Conservation (phyloP, 331 rosid genomes). For the Ulmus americana region DNA sequence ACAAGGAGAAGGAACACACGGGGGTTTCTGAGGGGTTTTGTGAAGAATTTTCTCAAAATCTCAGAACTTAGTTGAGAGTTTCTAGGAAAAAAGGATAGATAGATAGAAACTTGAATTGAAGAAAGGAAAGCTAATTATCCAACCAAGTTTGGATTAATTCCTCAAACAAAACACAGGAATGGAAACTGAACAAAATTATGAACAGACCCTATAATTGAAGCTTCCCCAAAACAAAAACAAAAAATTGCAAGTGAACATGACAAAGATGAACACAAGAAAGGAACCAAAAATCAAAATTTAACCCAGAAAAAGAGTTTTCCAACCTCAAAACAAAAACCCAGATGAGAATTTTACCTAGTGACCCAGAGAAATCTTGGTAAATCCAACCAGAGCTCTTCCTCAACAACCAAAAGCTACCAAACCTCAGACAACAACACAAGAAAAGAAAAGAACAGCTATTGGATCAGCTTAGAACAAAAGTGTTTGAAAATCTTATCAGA, state of each 20-base stretch:
- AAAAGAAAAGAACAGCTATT: background rate
- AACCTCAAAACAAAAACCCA: slow-evolving; percentile 18
- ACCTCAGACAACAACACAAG: background rate
- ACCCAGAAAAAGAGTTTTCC: background rate
- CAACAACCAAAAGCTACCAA: background rate
- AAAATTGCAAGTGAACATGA: slow-evolving; percentile 4
- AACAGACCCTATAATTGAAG: background rate
- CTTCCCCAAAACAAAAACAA: slow-evolving; percentile 7
- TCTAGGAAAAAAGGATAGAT: background rate
- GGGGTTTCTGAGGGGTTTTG: background rate
- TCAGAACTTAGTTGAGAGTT: background rate
- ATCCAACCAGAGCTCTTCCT: background rate
- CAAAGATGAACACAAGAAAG: slow-evolving; percentile 4
- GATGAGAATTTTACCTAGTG: slow-evolving; percentile 2
- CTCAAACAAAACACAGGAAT: background rate
- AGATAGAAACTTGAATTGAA: background rate
- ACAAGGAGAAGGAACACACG: background rate
- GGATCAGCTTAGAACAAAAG: background rate
- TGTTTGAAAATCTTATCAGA: background rate
- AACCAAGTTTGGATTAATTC: too few species aligned
- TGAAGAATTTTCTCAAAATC: background rate
- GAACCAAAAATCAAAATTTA: background rate
- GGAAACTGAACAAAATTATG: background rate
- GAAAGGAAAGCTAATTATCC: background rate
- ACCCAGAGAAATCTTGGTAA: background rate